phyloP scores from a whole-genome alignment of 768 basidiomycete species.

The Suillus luteus region DNA sequence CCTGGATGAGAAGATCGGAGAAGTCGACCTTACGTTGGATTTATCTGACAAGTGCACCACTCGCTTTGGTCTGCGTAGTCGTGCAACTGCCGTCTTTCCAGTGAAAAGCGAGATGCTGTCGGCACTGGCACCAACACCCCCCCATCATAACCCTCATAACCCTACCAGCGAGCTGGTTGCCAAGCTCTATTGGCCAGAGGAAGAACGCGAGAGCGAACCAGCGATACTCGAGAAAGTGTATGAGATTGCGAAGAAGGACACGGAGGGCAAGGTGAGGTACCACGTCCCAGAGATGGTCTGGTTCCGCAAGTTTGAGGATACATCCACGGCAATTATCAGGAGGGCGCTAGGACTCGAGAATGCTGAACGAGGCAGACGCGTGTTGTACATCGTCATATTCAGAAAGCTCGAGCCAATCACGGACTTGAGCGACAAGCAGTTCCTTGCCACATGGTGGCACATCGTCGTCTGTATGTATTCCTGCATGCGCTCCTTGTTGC shows the following conservation, averaged over 20 bases:
- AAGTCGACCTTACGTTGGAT: conserved; percentile 1
- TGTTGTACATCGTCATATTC: conserved; percentile 9
- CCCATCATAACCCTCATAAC: background rate
- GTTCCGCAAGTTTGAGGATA: conserved; percentile 5
- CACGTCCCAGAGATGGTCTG: background rate
- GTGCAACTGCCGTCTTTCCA: conserved; percentile 16
- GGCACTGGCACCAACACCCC: background rate
- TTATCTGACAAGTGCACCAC: background rate
- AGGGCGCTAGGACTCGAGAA: background rate
- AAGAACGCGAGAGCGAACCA: background rate
- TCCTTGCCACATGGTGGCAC: conserved; percentile 12
- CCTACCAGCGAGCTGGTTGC: background rate
- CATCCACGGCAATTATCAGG: background rate
- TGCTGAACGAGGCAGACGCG: conserved; percentile 13
- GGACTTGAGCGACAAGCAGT: background rate
- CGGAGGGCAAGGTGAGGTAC: background rate
- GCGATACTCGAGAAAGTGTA: background rate
- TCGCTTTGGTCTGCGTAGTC: conserved; percentile 13
- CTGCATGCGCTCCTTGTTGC: background rate
- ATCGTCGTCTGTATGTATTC: conserved; percentile 3
- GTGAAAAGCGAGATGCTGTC: background rate
- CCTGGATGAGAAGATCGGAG: background rate
- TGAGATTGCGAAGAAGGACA: background rate
- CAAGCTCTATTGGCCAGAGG: conserved; percentile 3
- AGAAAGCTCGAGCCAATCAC: conserved; percentile 10